Conservation (phyloP, 805 yeast genomes). For the Yamadazyma ubonensis region DNA sequence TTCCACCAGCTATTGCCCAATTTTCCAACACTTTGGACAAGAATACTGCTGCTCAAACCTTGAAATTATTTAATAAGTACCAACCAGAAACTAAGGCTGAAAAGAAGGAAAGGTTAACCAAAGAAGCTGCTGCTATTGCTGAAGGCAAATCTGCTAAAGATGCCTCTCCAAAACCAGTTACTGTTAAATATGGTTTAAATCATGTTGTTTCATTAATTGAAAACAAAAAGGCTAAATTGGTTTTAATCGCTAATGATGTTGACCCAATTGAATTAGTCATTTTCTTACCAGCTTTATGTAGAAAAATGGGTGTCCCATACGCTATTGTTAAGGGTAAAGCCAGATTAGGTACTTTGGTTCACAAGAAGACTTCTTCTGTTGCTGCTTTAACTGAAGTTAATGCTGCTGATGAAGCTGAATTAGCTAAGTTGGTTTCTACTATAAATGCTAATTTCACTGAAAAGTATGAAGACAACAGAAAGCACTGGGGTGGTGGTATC, state of each 20-base stretch:
- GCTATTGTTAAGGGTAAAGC: slow-evolving; percentile 72
- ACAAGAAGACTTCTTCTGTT: slow-evolving; percentile 96
- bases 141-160: slow-evolving; percentile 97
- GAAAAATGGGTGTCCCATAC: slow-evolving; percentile 99
- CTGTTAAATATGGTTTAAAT: slow-evolving; percentile 97
- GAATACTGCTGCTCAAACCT: slow-evolving; percentile 96
- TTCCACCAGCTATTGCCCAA: slow-evolving; percentile 98
- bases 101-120: slow-evolving; percentile 98
- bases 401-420: slow-evolving; percentile 92
- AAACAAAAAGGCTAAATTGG: slow-evolving; percentile 98
- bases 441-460: slow-evolving; percentile 90
- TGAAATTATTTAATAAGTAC: slow-evolving; percentile 98
- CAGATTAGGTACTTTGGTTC: slow-evolving; percentile 94
- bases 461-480: slow-evolving; percentile 93
- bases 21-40: slow-evolving; percentile 95
- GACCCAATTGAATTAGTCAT: slow-evolving; percentile 98
- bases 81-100: slow-evolving; percentile 97
- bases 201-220: slow-evolving; percentile 96
- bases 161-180: slow-evolving; percentile 95
- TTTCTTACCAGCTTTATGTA: slow-evolving; percentile 97
- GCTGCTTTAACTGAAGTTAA: slow-evolving; percentile 96
- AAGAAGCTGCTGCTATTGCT: slow-evolving; percentile 98
- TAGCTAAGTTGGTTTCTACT: slow-evolving; percentile 89
- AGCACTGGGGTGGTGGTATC: slow-evolving; percentile 99
- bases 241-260: slow-evolving; percentile 96